Conservation (phyloP, 192 early-diverging fungal species). For the Umbelopsis vinacea region DNA sequence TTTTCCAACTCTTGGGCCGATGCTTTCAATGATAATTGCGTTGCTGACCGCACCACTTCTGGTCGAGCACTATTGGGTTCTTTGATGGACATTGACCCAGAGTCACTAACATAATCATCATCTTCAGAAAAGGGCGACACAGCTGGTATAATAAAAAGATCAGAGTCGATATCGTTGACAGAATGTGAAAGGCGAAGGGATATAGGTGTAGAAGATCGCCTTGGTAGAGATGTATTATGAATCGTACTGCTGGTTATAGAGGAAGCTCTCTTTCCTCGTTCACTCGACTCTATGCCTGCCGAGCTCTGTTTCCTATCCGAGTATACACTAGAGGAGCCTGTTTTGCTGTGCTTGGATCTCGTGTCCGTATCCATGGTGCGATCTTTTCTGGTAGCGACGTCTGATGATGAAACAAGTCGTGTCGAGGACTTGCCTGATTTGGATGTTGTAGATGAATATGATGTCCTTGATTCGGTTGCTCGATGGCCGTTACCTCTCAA, state of each 20-base stretch:
- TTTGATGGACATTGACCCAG: conserved; percentile 23
- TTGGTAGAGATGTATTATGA: background rate
- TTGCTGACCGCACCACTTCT: conserved; percentile 39
- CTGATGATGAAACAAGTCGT: background rate
- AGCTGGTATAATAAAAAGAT: background rate
- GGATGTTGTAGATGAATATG: background rate
- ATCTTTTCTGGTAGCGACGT: background rate
- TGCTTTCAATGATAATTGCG: conserved; percentile 34
- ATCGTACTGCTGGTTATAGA: conserved; percentile 4
- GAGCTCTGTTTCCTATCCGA: background rate
- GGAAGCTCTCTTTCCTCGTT: background rate
- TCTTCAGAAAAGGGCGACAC: background rate
- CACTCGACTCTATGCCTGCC: background rate
- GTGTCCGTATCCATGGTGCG: background rate
- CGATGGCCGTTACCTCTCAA: background rate
- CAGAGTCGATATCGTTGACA: background rate
- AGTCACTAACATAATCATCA: conserved; percentile 1
- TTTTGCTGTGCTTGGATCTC: conserved; percentile 6
- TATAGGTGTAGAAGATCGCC: conserved; percentile 3
- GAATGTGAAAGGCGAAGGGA: conserved; percentile 15
- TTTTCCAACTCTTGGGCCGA: conserved; percentile 33
- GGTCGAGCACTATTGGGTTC: conserved; percentile 38
- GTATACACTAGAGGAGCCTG: background rate
- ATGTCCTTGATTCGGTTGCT: background rate
- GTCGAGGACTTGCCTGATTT: background rate